Percentiles rank a stretch among this genome's conserved stretches.
Conservation (phyloP, 2,329 filamentous ascomycete genomes). For the Tolypocladium inflatum region DNA sequence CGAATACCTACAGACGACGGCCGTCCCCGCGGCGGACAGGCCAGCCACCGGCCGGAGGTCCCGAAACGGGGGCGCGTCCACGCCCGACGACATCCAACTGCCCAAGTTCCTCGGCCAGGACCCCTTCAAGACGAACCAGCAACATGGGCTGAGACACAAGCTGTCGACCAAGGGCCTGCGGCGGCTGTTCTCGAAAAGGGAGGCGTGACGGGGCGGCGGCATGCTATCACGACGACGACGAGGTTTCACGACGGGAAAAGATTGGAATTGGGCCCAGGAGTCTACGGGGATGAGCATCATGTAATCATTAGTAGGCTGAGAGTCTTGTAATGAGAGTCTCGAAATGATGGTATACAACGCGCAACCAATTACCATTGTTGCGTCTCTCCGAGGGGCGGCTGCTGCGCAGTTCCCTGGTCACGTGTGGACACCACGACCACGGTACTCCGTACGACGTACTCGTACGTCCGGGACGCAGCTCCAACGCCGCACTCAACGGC, state of each 20-base stretch:
- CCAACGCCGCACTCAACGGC: not conserved
- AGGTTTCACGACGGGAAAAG: not conserved
- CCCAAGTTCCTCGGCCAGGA: conserved; percentile 3
- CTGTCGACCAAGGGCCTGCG: conserved; percentile 10
- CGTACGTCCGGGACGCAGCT: not conserved
- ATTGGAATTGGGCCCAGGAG: not conserved
- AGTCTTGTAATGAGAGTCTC: not conserved
- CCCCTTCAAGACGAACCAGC: conserved; percentile 1
- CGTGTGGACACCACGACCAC: not conserved
- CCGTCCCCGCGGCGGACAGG: not conserved
- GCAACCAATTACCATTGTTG: too few relatives aligned
- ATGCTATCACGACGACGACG: not conserved
- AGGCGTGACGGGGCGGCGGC: not conserved
- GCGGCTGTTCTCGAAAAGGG: conserved; percentile 8
- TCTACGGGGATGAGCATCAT: not conserved
- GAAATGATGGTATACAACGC: not conserved
- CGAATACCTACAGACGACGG: not conserved
- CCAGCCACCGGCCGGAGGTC: not conserved
- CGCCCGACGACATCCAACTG: not conserved
- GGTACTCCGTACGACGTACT: not conserved
- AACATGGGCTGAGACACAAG: conserved; percentile 8
- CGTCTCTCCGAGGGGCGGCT: not conserved
- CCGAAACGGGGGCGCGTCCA: not conserved
- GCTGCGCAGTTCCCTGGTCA: not conserved
- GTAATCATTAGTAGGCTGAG: not conserved